phyloP scores from a whole-genome alignment of 805 yeast genomes.

The Metschnikowia reukaufii region DNA sequence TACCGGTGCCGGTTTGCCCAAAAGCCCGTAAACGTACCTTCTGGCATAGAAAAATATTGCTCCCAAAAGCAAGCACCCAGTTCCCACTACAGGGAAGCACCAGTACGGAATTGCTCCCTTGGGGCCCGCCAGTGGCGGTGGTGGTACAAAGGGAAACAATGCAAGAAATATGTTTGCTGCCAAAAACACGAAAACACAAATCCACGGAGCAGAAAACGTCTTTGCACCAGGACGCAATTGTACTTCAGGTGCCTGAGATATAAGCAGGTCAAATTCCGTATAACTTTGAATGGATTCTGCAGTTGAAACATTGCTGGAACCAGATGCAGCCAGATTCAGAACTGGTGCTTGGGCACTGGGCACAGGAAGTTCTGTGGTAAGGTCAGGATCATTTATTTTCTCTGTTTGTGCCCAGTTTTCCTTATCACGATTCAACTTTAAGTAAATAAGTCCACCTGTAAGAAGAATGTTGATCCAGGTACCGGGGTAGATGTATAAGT shows the following conservation, averaged over 20 bases:
- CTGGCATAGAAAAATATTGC: constrained; percentile 28
- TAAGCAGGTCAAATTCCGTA: constrained; percentile 21
- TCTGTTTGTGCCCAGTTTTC: constrained; percentile 40
- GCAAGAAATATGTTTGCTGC: constrained; percentile 51
- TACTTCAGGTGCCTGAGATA: constrained; percentile 5
- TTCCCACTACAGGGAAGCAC: constrained; percentile 57
- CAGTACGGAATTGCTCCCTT: constrained; percentile 47
- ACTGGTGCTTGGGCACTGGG: neutral
- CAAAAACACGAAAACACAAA: constrained; percentile 39
- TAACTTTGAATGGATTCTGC: constrained; percentile 16
- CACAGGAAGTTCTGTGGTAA: neutral
- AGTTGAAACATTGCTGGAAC: constrained; percentile 1
- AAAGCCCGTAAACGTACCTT: constrained; percentile 7
- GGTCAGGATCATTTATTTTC: neutral
- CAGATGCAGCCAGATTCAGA: neutral
- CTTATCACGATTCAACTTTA: constrained; percentile 40
- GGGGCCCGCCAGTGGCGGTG: constrained; percentile 37
- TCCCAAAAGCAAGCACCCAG: constrained; percentile 45
- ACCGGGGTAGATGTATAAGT: constrained; percentile 62
- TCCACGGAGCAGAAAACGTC: constrained; percentile 30
- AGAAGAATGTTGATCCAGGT: constrained; percentile 57
- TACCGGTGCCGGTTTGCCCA: constrained; percentile 13
- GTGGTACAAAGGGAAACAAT: constrained; percentile 56
- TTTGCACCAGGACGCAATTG: constrained; percentile 1
- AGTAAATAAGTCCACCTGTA: constrained; percentile 50